A percentile compares a stretch with the other conserved stretches of the same genome.
Conservation (phyloP, 768 basidiomycete species). For the Tricholoma sp. region DNA sequence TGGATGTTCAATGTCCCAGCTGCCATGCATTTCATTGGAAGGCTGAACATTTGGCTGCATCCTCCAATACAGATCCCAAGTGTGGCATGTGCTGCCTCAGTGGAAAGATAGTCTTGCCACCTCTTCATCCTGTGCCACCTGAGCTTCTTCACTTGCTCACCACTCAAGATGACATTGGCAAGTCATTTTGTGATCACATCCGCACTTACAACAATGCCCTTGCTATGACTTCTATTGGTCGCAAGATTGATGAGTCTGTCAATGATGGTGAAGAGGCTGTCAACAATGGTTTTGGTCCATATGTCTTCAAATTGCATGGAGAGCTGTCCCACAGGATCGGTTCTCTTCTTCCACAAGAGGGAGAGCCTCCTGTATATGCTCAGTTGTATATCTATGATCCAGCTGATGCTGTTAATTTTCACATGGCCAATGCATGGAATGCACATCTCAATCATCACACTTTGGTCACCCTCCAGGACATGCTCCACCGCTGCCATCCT, state of each 20-base stretch:
- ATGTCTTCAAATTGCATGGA: conserved; percentile 28
- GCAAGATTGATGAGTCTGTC: no score
- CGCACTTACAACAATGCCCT: no score
- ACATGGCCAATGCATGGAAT: conserved; percentile 9
- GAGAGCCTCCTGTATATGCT: no score
- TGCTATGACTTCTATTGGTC: no score
- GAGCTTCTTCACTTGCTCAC: conserved; percentile 22
- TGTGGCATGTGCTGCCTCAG: no score
- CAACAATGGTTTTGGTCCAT: no score
- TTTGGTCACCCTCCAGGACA: background rate
- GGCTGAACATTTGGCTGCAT: no score
- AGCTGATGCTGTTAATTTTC: conserved; percentile 16
- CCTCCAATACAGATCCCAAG: no score
- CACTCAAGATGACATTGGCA: conserved; percentile 15
- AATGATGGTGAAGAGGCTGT: no score
- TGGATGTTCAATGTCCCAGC: conserved; percentile 13
- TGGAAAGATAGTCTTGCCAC: conserved; percentile 20
- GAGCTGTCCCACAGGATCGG: conserved; percentile 16
- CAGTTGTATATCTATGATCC: conserved; percentile 27
- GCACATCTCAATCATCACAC: conserved; percentile 3
- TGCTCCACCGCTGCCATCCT: no score
- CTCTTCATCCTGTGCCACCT: conserved; percentile 22
- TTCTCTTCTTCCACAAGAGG: no score
- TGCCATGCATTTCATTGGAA: conserved; percentile 30
- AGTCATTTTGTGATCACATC: conserved; percentile 14